phyloP scores from a whole-genome alignment of 495 filamentous ascomycete species.

The Penicillium fimorum region DNA sequence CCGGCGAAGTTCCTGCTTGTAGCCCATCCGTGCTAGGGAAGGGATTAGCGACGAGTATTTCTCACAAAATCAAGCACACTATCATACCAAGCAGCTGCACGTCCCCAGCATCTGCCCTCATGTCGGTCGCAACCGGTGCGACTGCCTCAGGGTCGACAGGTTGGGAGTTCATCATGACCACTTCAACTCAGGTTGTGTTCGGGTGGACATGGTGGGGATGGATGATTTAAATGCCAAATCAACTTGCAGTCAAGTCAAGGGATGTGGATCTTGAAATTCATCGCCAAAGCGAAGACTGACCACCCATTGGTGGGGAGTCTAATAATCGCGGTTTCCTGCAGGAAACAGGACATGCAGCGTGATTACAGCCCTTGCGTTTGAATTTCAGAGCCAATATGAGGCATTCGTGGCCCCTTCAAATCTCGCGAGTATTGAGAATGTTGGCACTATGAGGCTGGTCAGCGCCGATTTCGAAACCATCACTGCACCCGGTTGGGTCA shows the following conservation, averaged over 20 bases:
- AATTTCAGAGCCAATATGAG: not conserved
- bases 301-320: not conserved
- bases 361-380: not conserved
- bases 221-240: not conserved
- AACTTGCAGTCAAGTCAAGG: not conserved
- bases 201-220: not conserved
- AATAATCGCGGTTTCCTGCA: not conserved
- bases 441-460: constrained; percentile 8
- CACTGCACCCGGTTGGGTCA: not conserved
- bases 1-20: constrained; percentile 66
- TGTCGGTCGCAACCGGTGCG: not conserved
- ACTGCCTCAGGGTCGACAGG: not conserved
- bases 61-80: not conserved
- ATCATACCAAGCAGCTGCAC: constrained; percentile 31
- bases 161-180: not conserved
- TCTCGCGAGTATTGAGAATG: not conserved
- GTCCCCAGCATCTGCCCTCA: constrained; percentile 7
- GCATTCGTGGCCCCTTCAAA: not conserved
- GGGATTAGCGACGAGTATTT: constrained; percentile 3
- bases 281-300: not conserved
- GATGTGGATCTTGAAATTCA: not conserved
- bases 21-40: constrained; percentile 47
- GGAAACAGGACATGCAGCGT: not conserved
- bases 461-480: not conserved
- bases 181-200: not conserved